A percentile compares a stretch with the other conserved stretches of the same genome.
These are phyloP conservation scores for Epichloe glyceriae DNA, from an alignment of 2,329 filamentous ascomycete species.

Conservation along the genomic window DNA sequence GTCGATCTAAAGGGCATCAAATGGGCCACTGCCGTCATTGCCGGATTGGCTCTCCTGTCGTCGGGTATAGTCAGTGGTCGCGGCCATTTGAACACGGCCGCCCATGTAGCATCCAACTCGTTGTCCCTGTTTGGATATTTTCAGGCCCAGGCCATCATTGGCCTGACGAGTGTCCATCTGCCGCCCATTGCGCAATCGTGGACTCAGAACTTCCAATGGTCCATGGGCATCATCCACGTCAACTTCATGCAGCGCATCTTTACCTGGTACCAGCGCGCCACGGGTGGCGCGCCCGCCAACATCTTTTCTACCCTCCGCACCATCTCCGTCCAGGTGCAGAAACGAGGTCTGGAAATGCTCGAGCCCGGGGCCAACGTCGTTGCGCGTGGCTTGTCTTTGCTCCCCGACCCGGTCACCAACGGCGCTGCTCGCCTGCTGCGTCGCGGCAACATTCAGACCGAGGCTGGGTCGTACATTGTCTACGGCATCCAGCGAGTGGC, in stretches of 20 bases:
- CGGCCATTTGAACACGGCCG: conserved; percentile 87
- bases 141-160: conserved; percentile 83
- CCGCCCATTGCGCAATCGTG: conserved; percentile 80
- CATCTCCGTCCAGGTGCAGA: conserved; percentile 74
- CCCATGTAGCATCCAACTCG: conserved; percentile 83
- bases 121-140: conserved; percentile 87
- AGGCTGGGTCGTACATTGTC: conserved; percentile 46
- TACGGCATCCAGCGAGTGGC: conserved; percentile 79
- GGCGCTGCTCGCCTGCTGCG: conserved; percentile 22
- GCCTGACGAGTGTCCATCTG: conserved; percentile 64
- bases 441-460: conserved; percentile 36
- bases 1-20: conserved; percentile 78
- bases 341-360: conserved; percentile 28
- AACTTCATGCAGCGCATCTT: conserved; percentile 73
- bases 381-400: conserved; percentile 24
- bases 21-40: conserved; percentile 79
- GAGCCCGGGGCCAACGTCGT: conserved; percentile 12
- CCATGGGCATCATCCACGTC: conserved; percentile 82
- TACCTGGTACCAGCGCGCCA: conserved; percentile 90
- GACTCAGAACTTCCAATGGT: conserved; percentile 97
- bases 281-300: conserved; percentile 72
- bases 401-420: conserved; percentile 26
- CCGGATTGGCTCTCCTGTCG: conserved; percentile 66
- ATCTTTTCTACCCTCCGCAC: conserved; percentile 59
- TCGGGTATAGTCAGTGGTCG: conserved; percentile 81